Base-by-base conservation (phyloP, 2,329 filamentous ascomycete species). In the Dendryphion nanum region DNA sequence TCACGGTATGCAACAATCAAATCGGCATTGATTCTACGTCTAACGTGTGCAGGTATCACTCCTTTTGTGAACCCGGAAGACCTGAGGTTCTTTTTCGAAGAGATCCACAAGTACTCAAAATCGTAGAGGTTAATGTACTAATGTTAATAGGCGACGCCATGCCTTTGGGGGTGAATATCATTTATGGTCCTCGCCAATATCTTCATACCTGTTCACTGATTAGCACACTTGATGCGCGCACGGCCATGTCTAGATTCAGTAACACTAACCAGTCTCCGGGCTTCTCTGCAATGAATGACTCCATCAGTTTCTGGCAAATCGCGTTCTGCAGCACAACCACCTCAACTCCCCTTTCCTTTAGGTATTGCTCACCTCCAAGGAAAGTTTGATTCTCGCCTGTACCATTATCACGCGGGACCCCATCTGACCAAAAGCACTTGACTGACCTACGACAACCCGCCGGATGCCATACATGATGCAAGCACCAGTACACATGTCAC, bases 11-110 rank as follows among this genome's bases (percentile, higher is more conserved):
- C 43, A n/a, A 67, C 2, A 26, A n/a, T 26, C 23, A 8, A n/a
- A 26, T 8, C 3, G 10, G 23, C 13, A 23, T 21, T 20, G 18
- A 12, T 20, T 18, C 20, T 8, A 6, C 21, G 2, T 17, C 12
- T 18, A 21, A 12, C 18, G 10, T 33, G 7, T 4, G 16, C 55
- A 93, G 88, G 89, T 44, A 89, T 98, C 48, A 98, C 93, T 20
- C 93, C 93, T 1, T 85, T 90, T 48, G 93, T 98, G 37, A 86
- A 97, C 53, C 93, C 93, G 0, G 89, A 97, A 34, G 84, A 95
- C 65, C 73, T 98, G 51, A 91, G 82, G 64, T 95, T 94, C 70
- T 98, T 87, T 73, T 91, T 98, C 50, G 76, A 94, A 60, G 93
- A 98, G 68, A 82, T 97, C 40, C 89, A 95, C 66, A 53, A 54